These are phyloP conservation scores for Ilex paraguariensis DNA, from an alignment of 305 asterid species.

Conservation along the genomic window DNA sequence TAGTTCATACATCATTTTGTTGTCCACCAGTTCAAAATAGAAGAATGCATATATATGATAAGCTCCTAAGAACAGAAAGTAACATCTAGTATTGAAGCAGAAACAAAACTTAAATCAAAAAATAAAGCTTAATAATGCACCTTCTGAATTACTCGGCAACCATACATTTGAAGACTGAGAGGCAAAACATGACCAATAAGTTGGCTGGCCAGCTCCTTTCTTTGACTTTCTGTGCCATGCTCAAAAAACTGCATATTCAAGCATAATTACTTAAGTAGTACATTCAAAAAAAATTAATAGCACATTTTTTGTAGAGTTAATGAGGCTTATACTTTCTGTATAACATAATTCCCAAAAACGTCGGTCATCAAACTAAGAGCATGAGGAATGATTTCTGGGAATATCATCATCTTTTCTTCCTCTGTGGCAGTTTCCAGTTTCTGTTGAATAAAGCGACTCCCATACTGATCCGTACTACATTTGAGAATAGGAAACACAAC, in stretches of 20 bases:
- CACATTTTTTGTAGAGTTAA: too few species aligned
- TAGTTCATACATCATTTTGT: too few species aligned
- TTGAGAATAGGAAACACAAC: slow-evolving; percentile 10
- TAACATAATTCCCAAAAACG: slow-evolving; percentile 85
- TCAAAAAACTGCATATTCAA: slow-evolving; percentile 60
- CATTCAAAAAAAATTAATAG: too few species aligned
- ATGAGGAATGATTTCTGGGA: slow-evolving; percentile 57
- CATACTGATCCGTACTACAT: slow-evolving; percentile 79
- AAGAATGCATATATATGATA: too few species aligned
- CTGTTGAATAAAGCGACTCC: slow-evolving; percentile 95
- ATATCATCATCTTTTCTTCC: slow-evolving; percentile 68
- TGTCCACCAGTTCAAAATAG: too few species aligned
- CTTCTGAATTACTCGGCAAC: slow-evolving; percentile 97
- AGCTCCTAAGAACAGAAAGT: background rate
- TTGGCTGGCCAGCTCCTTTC: slow-evolving; percentile 65
- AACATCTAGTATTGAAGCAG: too few species aligned
- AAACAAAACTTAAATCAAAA: slow-evolving; percentile 2
- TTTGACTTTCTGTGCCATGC: slow-evolving; percentile 73
- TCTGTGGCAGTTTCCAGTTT: slow-evolving; percentile 70
- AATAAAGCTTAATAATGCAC: slow-evolving; percentile 29
- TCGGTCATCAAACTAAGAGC: slow-evolving; percentile 67
- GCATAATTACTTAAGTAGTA: background rate
- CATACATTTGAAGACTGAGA: slow-evolving; percentile 87
- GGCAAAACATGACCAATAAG: slow-evolving; percentile 75
- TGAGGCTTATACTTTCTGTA: slow-evolving; percentile 61